Evolutionary conservation across 805 yeast species (phyloP).

Genomic region (Candida chauliodis): DNA sequence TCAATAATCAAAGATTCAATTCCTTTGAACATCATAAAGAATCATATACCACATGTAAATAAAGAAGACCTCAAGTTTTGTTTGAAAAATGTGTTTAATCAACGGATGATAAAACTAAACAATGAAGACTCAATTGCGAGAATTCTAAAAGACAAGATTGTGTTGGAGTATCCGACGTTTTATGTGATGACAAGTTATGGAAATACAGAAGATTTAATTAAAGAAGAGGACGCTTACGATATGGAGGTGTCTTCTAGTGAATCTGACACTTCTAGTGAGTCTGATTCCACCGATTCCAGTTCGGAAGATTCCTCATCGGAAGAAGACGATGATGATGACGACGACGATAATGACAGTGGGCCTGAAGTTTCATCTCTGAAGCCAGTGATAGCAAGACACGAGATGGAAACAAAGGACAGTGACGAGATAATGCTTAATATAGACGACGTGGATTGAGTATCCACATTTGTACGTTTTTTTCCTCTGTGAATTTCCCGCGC

Average conservation of each 20-base stretch:
- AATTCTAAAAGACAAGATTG: slow-evolving; percentile 51
- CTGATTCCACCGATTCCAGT: slow-evolving; percentile 8
- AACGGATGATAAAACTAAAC: slow-evolving; percentile 37
- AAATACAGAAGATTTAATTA: slow-evolving; percentile 8
- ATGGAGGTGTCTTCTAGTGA: slow-evolving; percentile 14
- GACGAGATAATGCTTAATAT: slow-evolving; percentile 3
- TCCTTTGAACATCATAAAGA: slow-evolving; percentile 34
- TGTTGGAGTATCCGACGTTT: slow-evolving; percentile 78
- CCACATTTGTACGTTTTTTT: not conserved
- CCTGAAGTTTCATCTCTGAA: slow-evolving; percentile 36
- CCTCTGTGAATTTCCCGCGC: not conserved
- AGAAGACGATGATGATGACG: slow-evolving; percentile 19
- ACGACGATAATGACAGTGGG: slow-evolving; percentile 18
- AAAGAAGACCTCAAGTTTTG: slow-evolving; percentile 26
- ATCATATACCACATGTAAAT: slow-evolving; percentile 8
- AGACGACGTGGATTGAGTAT: not conserved
- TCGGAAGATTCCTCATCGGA: slow-evolving; percentile 3
- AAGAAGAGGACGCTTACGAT: slow-evolving; percentile 19
- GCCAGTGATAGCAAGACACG: not conserved
- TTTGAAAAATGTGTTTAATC: slow-evolving; percentile 28
- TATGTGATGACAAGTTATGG: slow-evolving; percentile 30
- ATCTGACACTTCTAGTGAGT: slow-evolving; percentile 11
- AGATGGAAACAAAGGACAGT: not conserved
- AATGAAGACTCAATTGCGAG: slow-evolving; percentile 39
- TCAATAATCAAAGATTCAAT: slow-evolving; percentile 32